Percentiles rank a stretch among this genome's conserved stretches.
These are phyloP conservation scores for Xanthoconium stramineum DNA, from an alignment of 768 basidiomycete species.

Conservation along the genomic window DNA sequence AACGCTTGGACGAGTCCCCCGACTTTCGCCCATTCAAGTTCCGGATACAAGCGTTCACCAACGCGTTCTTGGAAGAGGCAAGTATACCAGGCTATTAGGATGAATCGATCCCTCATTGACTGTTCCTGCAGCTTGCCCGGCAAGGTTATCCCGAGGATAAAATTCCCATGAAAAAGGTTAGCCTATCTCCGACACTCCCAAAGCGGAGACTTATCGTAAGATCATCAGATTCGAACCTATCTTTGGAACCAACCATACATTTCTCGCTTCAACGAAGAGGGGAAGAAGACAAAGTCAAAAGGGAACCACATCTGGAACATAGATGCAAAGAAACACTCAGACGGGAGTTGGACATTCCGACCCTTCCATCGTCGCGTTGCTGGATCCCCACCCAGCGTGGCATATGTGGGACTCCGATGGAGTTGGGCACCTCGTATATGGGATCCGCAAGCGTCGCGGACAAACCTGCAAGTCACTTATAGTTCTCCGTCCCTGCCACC, in stretches of 20 bases:
- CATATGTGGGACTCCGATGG: constrained; percentile 80
- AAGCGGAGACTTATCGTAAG: constrained; percentile 18
- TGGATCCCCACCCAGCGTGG: constrained; percentile 76
- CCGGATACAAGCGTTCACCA: constrained; percentile 96
- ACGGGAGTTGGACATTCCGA: constrained; percentile 82
- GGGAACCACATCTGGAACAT: constrained; percentile 99
- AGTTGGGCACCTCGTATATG: constrained; percentile 91
- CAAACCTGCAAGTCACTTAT: constrained; percentile 75
- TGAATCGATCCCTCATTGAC: constrained; percentile 7
- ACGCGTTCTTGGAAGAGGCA: constrained; percentile 91
- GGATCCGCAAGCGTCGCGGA: constrained; percentile 91
- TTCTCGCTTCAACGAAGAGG: constrained; percentile 96
- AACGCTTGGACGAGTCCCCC: constrained; percentile 89
- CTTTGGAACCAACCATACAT: constrained; percentile 94
- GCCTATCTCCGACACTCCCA: constrained; percentile 17
- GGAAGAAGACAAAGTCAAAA: constrained; percentile 98
- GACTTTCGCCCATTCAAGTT: constrained; percentile 99
- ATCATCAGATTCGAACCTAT: constrained; percentile 79
- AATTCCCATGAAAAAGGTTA: constrained; percentile 94
- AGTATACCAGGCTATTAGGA: constrained; percentile 16
- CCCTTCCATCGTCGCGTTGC: constrained; percentile 87
- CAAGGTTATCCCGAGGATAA: constrained; percentile 92
- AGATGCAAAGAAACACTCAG: constrained; percentile 80
- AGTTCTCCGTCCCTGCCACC: constrained; percentile 76
- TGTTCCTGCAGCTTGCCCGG: constrained; percentile 57